These are phyloP conservation scores for Gossypium herbaceum DNA, from an alignment of 345 rosid genomes.

Conservation along the genomic window DNA sequence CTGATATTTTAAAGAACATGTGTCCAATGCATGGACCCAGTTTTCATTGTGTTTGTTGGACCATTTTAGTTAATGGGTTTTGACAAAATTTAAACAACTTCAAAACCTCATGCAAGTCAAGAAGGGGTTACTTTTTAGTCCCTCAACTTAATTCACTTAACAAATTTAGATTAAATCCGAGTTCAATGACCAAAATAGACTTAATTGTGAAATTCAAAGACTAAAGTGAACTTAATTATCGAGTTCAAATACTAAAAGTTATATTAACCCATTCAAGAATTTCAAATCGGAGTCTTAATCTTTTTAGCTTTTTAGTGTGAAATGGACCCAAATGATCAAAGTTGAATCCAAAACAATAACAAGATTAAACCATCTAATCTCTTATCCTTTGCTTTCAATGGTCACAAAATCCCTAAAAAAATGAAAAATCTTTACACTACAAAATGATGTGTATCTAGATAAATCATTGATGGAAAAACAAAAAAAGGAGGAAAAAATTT, in stretches of 20 bases:
- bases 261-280: no score
- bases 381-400: slow-evolving; percentile 22
- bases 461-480: not conserved
- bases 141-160: no score
- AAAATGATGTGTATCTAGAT: not conserved
- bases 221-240: no score
- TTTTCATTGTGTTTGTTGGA: not conserved
- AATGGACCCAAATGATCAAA: not conserved
- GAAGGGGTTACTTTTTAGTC: no score
- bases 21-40: not conserved
- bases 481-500: slow-evolving; percentile 3
- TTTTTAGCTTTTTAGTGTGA: not conserved
- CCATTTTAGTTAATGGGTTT: slow-evolving; percentile 1
- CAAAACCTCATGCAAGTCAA: not conserved
- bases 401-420: slow-evolving; percentile 15
- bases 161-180: no score
- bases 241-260: no score
- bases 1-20: not conserved
- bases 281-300: no score
- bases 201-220: no score
- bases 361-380: slow-evolving; percentile 16
- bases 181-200: no score
- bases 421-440: not conserved
- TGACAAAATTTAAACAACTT: not conserved
- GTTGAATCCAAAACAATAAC: not conserved